These are phyloP conservation scores for Ganoderma resinaceum DNA, from an alignment of 1,284 basidiomycete genomes.

Conservation along the genomic window DNA sequence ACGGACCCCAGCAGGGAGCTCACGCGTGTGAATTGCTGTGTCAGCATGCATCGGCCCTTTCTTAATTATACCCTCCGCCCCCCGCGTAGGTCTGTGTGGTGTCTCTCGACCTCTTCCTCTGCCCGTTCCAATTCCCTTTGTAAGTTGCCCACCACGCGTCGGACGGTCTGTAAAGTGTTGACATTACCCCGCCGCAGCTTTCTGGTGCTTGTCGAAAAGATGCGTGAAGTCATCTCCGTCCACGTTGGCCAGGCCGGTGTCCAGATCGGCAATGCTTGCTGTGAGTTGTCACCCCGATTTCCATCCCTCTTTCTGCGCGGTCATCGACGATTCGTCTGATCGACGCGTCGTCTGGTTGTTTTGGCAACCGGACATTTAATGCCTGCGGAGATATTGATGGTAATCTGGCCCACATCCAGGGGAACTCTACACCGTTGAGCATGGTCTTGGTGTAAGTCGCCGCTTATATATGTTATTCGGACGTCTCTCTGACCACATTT, in stretches of 20 bases:
- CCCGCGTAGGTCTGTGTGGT: conserved; percentile 37
- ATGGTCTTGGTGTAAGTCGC: conserved; percentile 88
- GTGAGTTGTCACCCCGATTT: conserved; percentile 55
- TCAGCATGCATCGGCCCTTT: conserved; percentile 38
- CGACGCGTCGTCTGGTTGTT: conserved; percentile 40
- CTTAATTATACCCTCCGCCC: conserved; percentile 35
- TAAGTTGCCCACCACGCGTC: conserved; percentile 33
- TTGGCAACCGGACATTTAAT: neutral
- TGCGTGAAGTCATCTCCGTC: conserved; percentile 95
- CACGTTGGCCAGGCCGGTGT: conserved; percentile 97
- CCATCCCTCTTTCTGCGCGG: conserved; percentile 24
- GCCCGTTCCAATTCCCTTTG: conserved; percentile 36
- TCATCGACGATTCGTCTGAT: conserved; percentile 13
- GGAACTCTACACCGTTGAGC: conserved; percentile 95
- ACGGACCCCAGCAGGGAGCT: conserved; percentile 28
- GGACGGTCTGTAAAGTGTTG: conserved; percentile 1
- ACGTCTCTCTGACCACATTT: conserved; percentile 18
- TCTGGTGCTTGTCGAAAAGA: conserved; percentile 45
- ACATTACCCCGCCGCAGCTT: conserved; percentile 14
- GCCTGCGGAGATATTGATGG: conserved; percentile 15
- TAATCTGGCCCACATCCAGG: conserved; percentile 44
- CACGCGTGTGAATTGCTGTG: conserved; percentile 42
- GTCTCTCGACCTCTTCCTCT: conserved; percentile 43
- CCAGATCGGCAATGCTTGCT: conserved; percentile 97
- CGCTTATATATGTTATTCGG: conserved; percentile 20